Conservation (phyloP, 768 basidiomycete species). For the Calvatia gigantea region DNA sequence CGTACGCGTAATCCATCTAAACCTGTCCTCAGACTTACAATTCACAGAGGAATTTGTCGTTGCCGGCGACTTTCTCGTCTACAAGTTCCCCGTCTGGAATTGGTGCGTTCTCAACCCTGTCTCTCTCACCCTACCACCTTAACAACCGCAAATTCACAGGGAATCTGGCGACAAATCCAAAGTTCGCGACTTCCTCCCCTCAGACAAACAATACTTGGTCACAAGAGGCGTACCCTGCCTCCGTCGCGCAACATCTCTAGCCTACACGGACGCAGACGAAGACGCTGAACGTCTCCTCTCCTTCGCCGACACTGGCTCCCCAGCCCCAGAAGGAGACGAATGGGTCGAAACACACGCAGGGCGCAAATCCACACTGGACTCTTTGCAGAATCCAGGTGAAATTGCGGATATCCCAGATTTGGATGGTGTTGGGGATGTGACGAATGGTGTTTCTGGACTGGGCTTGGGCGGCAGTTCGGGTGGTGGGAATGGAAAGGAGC, state of each 20-base stretch:
- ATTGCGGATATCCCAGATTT: conserved; percentile 81
- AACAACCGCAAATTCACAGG: conserved; percentile 50
- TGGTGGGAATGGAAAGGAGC: conserved; percentile 40
- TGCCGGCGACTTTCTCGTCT: conserved; percentile 93
- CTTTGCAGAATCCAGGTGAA: conserved; percentile 62
- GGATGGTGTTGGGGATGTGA: conserved; percentile 38
- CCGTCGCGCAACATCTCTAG: conserved; percentile 85
- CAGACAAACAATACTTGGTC: conserved; percentile 95
- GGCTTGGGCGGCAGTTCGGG: conserved; percentile 34
- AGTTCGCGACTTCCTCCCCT: conserved; percentile 87
- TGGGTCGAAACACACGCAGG: conserved; percentile 99
- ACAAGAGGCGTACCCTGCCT: conserved; percentile 97
- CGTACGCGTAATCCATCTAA: conserved; percentile 19
- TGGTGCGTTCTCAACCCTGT: conserved; percentile 55
- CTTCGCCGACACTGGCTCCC: conserved; percentile 55
- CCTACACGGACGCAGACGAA: conserved; percentile 94
- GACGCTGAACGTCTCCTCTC: conserved; percentile 91
- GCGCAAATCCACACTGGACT: conserved; percentile 50
- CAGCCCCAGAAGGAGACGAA: conserved; percentile 67
- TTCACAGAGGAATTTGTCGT: conserved; percentile 91
- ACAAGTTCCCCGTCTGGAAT: conserved; percentile 98
- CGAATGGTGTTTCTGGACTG: conserved; percentile 41
- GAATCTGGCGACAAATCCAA: conserved; percentile 88
- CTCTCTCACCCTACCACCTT: conserved; percentile 4
- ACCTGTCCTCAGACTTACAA: conserved; percentile 10